phyloP scores from a whole-genome alignment of 345 rosid genomes.

The Camelina laxa region DNA sequence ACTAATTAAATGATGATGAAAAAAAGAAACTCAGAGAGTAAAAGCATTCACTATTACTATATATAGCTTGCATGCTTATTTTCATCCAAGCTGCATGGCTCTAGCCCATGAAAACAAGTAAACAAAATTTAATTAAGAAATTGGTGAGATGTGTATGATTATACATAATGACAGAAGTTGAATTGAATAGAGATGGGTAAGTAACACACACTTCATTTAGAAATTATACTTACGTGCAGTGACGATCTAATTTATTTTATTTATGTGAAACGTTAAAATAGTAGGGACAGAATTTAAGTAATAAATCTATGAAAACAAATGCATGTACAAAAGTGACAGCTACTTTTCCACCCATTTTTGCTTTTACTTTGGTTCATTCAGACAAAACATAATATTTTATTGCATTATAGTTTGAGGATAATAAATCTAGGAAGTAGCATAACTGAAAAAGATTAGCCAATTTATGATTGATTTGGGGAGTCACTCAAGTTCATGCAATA shows the following conservation, averaged over 20 bases:
- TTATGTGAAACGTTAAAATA: slow-evolving; percentile 5
- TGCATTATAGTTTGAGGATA: background rate
- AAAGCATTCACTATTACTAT: background rate
- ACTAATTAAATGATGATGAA: background rate
- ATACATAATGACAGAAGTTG: background rate
- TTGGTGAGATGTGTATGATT: background rate
- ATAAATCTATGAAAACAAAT: slow-evolving; percentile 9
- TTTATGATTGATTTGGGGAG: background rate
- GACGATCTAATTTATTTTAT: background rate
- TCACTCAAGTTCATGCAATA: background rate
- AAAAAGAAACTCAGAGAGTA: background rate
- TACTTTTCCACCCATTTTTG: background rate
- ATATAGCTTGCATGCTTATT: background rate
- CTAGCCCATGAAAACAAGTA: slow-evolving; percentile 1
- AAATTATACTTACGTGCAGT: background rate
- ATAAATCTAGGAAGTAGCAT: background rate
- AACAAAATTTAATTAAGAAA: background rate
- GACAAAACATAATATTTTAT: background rate
- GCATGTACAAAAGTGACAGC: slow-evolving; percentile 9
- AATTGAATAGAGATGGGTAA: background rate
- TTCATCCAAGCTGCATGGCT: slow-evolving; percentile 1
- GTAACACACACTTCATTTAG: background rate
- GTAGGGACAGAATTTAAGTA: slow-evolving; percentile 14
- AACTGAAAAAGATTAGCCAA: background rate
- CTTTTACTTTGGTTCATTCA: background rate